Conservation (phyloP, 805 yeast species). For the Ogataea thermomethanolica region DNA sequence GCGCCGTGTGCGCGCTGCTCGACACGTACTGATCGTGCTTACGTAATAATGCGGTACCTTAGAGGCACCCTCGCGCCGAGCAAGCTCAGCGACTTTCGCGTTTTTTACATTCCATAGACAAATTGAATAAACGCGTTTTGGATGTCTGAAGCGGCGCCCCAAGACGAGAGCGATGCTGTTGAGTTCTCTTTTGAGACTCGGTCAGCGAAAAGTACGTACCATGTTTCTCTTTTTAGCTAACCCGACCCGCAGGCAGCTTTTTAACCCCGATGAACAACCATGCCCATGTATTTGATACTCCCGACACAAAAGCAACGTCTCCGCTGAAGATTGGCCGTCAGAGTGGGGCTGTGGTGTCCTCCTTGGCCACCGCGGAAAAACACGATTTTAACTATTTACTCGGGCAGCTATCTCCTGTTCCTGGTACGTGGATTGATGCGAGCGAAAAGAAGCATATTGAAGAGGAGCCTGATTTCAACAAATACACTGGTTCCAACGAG, state of each 20-base stretch:
- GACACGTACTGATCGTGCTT: conserved; percentile 1
- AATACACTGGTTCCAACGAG: conserved; percentile 16
- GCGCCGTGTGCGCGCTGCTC: conserved; percentile 38
- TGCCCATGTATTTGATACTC: conserved; percentile 14
- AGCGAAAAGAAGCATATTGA: conserved; percentile 6
- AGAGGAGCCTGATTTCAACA: conserved; percentile 11
- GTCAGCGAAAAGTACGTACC: conserved; percentile 10
- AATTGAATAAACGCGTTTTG: neutral
- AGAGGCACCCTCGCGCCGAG: no score
- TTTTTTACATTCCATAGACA: neutral
- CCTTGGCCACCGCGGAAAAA: conserved; percentile 16
- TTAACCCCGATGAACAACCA: conserved; percentile 13
- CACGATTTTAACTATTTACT: conserved; percentile 26
- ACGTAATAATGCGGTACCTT: conserved; percentile 1
- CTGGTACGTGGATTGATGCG: conserved; percentile 29
- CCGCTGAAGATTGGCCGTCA: conserved; percentile 20
- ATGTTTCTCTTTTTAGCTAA: conserved; percentile 10
- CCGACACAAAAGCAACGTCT: conserved; percentile 26
- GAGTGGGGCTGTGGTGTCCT: neutral
- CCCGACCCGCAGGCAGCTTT: neutral
- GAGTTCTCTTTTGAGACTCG: conserved; percentile 17
- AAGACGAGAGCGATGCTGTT: conserved; percentile 6
- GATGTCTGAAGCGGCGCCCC: conserved; percentile 5
- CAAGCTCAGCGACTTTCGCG: conserved; percentile 2
- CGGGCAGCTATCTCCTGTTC: conserved; percentile 26